Base-by-base conservation (phyloP, 257 asterid genomes). In the Solanum rostratum region DNA sequence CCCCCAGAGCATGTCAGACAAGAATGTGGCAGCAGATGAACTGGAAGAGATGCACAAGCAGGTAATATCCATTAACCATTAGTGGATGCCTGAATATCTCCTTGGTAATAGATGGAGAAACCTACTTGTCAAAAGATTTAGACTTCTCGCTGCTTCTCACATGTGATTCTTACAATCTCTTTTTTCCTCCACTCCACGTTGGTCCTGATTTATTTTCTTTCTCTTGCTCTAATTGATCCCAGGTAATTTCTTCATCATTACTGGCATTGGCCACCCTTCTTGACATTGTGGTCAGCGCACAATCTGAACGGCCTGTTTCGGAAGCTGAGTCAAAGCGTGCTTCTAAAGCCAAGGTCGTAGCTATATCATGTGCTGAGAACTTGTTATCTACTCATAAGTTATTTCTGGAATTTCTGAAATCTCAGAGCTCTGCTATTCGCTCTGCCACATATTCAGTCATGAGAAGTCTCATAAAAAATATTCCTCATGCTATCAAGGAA, bases 11-110 rank as follows among this genome's bases (percentile, higher is more conserved):
- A 87, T 97, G 91, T 95, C 98, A 8, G 99, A 95, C 90, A 97
- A 95, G 92, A 95, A 89, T 82, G 91, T 93, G 73, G 96, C 98
- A 41, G 84, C 95, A 37, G 99, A 97, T 91, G 98, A 97, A 91
- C 88, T 94, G 90, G 95, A 92, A 87, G 99, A 94, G 91, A 94
- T 97, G 94, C 91, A 95, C 88, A 97, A 91, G 91, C 94, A 94
- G 99, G 99, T 96, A 88, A 65, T 83, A 66, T 68, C 65, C 53
- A 37, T 50, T 78, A 29, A 50, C 41, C 18, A 50, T 50, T 78
- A 78, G 62, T 16, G 46, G 60, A 41, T 18, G 24, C 63, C 45
- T 78, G 65, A 16, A 2, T 78, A 16, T 53, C 19, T 78, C 82
- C 45, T 50, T 50, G 65, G 27, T 50, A 46, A 49, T 43, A 78